Conservation (phyloP, 2,329 filamentous ascomycete genomes). For the Periconia sp. region DNA sequence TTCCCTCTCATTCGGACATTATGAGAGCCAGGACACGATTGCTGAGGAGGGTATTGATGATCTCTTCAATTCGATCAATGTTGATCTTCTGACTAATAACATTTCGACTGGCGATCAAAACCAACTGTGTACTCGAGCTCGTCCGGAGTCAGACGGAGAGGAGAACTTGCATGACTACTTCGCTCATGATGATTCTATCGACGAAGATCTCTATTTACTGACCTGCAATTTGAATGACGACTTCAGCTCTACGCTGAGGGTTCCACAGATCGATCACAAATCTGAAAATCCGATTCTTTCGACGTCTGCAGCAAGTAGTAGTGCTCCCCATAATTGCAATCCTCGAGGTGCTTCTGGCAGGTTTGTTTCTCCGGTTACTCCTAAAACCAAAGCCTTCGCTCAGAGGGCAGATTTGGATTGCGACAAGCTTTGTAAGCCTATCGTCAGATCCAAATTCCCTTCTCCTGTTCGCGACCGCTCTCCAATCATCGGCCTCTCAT, state of each 20-base stretch:
- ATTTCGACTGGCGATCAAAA: neutral
- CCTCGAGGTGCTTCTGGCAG: slow-evolving; percentile 12
- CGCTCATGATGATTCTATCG: neutral
- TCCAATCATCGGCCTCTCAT: slow-evolving; percentile 59
- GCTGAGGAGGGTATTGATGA: slow-evolving; percentile 20
- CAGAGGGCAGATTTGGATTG: slow-evolving; percentile 5
- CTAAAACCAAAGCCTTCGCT: slow-evolving; percentile 19
- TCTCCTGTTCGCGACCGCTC: slow-evolving; percentile 57
- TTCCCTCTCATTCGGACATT: too few relatives aligned
- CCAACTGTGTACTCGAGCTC: neutral
- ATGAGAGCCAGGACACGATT: slow-evolving; percentile 2
- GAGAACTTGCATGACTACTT: neutral
- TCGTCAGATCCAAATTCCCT: slow-evolving; percentile 61
- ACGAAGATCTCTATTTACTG: neutral
- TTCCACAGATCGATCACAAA: neutral
- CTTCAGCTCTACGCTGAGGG: slow-evolving; percentile 5
- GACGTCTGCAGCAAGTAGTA: too few relatives aligned
- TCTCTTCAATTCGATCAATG: slow-evolving; percentile 12
- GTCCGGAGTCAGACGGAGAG: too few relatives aligned
- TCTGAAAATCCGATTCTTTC: too few relatives aligned
- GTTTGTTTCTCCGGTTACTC: slow-evolving; percentile 33
- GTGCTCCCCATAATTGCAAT: too few relatives aligned
- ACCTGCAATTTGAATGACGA: neutral
- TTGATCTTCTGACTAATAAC: slow-evolving; percentile 5
- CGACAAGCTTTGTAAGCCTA: slow-evolving; percentile 43